Conservation (phyloP, 2,329 filamentous ascomycete species). For the Penicillium thymicola region DNA sequence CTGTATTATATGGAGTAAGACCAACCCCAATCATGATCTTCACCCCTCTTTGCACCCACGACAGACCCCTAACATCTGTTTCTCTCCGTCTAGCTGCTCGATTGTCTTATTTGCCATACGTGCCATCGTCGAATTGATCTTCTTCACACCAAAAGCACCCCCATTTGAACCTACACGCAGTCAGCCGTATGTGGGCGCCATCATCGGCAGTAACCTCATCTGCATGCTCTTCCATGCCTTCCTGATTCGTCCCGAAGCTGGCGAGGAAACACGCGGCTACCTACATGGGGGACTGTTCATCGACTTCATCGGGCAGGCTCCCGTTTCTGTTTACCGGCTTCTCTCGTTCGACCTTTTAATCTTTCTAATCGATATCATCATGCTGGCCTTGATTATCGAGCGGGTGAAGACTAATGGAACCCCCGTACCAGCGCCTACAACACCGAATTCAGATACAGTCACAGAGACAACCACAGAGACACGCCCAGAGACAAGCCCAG, state of each 20-base stretch:
- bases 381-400: conserved; percentile 55
- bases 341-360: conserved; percentile 54
- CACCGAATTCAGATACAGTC: conserved; percentile 12
- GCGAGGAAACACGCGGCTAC: conserved; percentile 53
- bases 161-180: conserved; percentile 51
- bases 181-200: conserved; percentile 53
- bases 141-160: conserved; percentile 58
- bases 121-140: conserved; percentile 54
- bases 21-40: background rate
- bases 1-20: conserved; percentile 64
- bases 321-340: conserved; percentile 53
- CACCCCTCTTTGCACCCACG: background rate
- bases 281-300: conserved; percentile 62
- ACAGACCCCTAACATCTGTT: background rate
- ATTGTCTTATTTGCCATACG: conserved; percentile 56
- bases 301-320: conserved; percentile 62
- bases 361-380: conserved; percentile 54
- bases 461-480: conserved; percentile 23
- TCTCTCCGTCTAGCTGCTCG: conserved; percentile 49
- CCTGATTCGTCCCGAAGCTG: conserved; percentile 50
- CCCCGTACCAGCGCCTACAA: conserved; percentile 4
- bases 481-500: conserved; percentile 23
- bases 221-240: conserved; percentile 58
- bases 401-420: conserved; percentile 46
- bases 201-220: conserved; percentile 53